Conservation (phyloP, 192 early-diverging fungal genomes). For the Chytriomyces sp. region DNA sequence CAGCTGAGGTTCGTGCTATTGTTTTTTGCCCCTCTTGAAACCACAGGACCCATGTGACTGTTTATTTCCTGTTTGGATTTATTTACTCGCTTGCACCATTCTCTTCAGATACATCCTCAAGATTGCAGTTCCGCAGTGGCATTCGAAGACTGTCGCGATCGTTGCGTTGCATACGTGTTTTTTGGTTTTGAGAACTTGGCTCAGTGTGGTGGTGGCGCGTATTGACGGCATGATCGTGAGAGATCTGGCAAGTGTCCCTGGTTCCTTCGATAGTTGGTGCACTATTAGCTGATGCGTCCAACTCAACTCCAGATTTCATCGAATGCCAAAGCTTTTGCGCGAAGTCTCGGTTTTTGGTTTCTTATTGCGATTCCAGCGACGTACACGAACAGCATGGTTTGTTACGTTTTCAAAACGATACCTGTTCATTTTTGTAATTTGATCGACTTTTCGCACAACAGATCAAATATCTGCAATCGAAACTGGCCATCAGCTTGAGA, state of each 20-base stretch:
- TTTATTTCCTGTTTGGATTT: conserved; percentile 56
- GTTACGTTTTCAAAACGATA: conserved; percentile 35
- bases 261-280: neutral
- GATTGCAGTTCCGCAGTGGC: conserved; percentile 81
- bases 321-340: conserved; percentile 77
- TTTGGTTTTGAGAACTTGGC: conserved; percentile 87
- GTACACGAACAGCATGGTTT: conserved; percentile 97
- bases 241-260: conserved; percentile 73
- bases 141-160: conserved; percentile 80
- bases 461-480: conserved; percentile 58
- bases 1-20: conserved; percentile 37
- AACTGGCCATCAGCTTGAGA: conserved; percentile 52
- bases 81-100: neutral
- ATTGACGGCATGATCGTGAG: conserved; percentile 94
- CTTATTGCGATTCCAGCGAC: conserved; percentile 93
- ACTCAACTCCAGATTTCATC: conserved; percentile 64
- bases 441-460: conserved; percentile 29
- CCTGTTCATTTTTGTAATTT: conserved; percentile 9
- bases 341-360: conserved; percentile 86
- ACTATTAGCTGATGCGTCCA: neutral
- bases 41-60: neutral
- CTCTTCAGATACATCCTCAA: conserved; percentile 65
- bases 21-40: neutral
- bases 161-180: conserved; percentile 83
- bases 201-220: conserved; percentile 89